Percentiles rank a stretch among this genome's conserved stretches.
Evolutionary conservation across 2,329 filamentous ascomycete genomes (phyloP).

Genomic region (Pseudocercospora musae): DNA sequence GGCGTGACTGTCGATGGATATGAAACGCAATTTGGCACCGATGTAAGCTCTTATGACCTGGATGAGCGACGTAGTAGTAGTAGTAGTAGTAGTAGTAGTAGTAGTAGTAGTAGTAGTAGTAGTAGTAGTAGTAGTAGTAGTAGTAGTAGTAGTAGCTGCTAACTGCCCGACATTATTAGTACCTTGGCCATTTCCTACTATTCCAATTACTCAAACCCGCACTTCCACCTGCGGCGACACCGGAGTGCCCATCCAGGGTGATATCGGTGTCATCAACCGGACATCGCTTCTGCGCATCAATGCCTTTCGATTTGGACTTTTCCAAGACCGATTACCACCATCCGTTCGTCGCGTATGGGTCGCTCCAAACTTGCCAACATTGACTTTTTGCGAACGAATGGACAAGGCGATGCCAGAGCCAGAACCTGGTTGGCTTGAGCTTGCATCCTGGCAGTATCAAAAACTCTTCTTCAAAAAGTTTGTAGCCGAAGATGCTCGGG

Average conservation of each 20-base stretch:
- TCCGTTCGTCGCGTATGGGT: slow-evolving; percentile 43
- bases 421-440: slow-evolving; percentile 44
- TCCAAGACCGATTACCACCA: slow-evolving; percentile 37
- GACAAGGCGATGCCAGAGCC: slow-evolving; percentile 46
- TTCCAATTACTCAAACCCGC: slow-evolving; percentile 49
- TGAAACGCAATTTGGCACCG: slow-evolving; percentile 51
- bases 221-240: slow-evolving; percentile 40
- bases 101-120: too few species aligned
- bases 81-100: too few species aligned
- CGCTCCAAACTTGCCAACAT: slow-evolving; percentile 54
- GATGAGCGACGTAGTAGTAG: too few species aligned
- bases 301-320: slow-evolving; percentile 36
- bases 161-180: slow-evolving; percentile 46
- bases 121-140: too few species aligned
- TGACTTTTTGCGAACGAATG: slow-evolving; percentile 51
- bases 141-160: too few species aligned
- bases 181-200: slow-evolving; percentile 54
- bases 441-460: slow-evolving; percentile 48
- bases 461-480: slow-evolving; percentile 19
- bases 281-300: slow-evolving; percentile 37
- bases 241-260: slow-evolving; percentile 46
- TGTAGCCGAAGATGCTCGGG: slow-evolving; percentile 13
- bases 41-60: slow-evolving; percentile 34
- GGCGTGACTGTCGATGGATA: slow-evolving; percentile 39
- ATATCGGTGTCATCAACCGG: slow-evolving; percentile 45